Evolutionary conservation across 2,329 filamentous ascomycete species (phyloP), one percentile per base, ranked within the genome.

Genomic region (Lachnum nothofagi): DNA sequence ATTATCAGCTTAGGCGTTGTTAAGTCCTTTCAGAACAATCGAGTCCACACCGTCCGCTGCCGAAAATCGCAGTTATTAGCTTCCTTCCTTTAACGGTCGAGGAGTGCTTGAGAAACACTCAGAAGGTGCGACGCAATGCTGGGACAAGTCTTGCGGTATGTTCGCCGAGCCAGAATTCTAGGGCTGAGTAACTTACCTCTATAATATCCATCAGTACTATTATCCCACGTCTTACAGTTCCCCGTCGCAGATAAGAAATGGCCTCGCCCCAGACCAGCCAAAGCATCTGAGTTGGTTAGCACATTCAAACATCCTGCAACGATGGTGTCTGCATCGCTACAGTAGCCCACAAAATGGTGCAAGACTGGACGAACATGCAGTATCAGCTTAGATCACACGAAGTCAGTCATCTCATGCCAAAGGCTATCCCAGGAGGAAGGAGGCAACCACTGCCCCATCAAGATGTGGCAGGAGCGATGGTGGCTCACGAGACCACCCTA

Each of bases 281-380:
- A 38, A 8, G 17, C 17, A 12, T 38, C 34, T n/a, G 34, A 20
- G 12, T 38, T 49, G 5, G 49, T 47, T 5, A 38, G 17, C 4
- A 62, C 34, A 37, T 56, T 53, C 76, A 72, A 9, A 68, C 70
- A 29, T 54, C 67, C 16, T 69, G 66, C 5, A 78, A 66, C 34
- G 10, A 55, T 74, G 31, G 72, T 58, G 3, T 68, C 68, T 0
- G 69, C 68, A 40, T 79, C 74, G 2, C 71, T 69, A n/a, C n/a
- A n/a, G n/a, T n/a, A 19, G 58, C 65, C 6, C 71, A 65, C 1
- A 82, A 62, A 82, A 67, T 0, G 75, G 73, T 3, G 79, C 72
- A 16, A 82, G 66, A 42, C 74, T 76, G 8, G 72, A 73, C 20
- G 77, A 80, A 61, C 79, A 83, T 17, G 76, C 79, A 1, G 79